A percentile compares a stretch with the other conserved stretches of the same genome.
Evolutionary conservation across 768 basidiomycete species (phyloP).

Genomic region (Leccinum subgranulosum): DNA sequence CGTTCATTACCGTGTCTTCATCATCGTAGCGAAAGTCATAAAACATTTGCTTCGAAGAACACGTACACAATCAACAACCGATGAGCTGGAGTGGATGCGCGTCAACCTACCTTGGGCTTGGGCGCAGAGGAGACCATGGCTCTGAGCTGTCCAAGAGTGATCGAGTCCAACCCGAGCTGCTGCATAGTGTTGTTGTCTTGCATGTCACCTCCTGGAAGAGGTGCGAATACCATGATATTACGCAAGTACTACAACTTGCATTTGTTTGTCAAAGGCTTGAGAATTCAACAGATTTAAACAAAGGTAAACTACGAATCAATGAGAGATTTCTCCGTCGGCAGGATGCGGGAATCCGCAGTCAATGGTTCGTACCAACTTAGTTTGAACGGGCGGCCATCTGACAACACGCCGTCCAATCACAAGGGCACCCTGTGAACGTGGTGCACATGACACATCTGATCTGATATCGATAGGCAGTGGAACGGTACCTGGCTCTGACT

Average conservation of each 20-base stretch:
- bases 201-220: constrained; percentile 24
- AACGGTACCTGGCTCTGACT: constrained; percentile 12
- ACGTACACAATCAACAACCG: constrained; percentile 18
- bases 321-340: not conserved
- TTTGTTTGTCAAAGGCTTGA: constrained; percentile 27
- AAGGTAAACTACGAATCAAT: constrained; percentile 10
- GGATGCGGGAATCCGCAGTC: constrained; percentile 6
- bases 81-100: constrained; percentile 6
- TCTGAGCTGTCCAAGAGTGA: constrained; percentile 78
- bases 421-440: constrained; percentile 2
- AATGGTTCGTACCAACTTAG: constrained; percentile 6
- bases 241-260: too few species aligned
- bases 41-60: constrained; percentile 62
- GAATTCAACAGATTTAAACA: constrained; percentile 26
- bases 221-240: constrained; percentile 32
- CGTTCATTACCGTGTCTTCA: constrained; percentile 92
- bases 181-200: constrained; percentile 33
- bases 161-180: constrained; percentile 60
- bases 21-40: constrained; percentile 96
- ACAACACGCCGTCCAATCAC: constrained; percentile 7
- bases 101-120: constrained; percentile 65
- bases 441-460: constrained; percentile 5
- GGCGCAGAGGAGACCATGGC: constrained; percentile 65
- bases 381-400: not conserved
- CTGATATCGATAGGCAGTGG: constrained; percentile 16